These are phyloP conservation scores for Citrus maxima DNA, from an alignment of 345 rosid genomes.

Conservation along the genomic window DNA sequence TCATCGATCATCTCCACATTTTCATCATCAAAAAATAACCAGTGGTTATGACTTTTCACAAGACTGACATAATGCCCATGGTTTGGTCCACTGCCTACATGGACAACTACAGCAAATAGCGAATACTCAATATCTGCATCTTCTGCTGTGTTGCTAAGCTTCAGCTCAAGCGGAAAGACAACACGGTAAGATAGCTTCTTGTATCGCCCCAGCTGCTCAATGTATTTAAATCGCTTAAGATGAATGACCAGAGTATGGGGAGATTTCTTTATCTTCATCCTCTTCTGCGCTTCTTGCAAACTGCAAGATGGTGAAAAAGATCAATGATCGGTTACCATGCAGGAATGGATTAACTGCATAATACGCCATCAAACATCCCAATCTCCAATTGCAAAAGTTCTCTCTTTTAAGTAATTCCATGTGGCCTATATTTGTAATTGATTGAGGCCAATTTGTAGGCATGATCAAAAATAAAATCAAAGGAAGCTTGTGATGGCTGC, in stretches of 20 bases:
- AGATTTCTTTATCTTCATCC: constrained; percentile 99
- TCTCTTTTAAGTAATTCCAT: background rate
- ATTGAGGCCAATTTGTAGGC: background rate
- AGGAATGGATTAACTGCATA: background rate
- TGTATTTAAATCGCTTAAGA: constrained; percentile 92
- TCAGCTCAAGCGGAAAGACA: constrained; percentile 91
- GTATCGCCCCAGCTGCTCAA: constrained; percentile 92
- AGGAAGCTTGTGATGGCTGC: background rate
- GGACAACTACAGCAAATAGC: constrained; percentile 95
- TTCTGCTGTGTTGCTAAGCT: constrained; percentile 90
- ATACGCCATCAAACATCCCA: background rate
- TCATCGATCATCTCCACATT: constrained; percentile 98
- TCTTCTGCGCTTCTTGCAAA: constrained; percentile 98
- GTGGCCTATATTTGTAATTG: background rate
- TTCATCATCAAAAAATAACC: constrained; percentile 96
- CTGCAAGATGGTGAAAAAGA: constrained; percentile 39
- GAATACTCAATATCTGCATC: constrained; percentile 90
- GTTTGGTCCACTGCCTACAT: constrained; percentile 96
- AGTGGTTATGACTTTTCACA: constrained; percentile 97
- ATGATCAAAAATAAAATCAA: background rate
- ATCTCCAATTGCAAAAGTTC: background rate
- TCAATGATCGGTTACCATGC: background rate
- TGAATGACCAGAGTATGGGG: constrained; percentile 92
- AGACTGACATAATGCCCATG: constrained; percentile 98
- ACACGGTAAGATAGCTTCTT: constrained; percentile 94